A percentile compares a stretch with the other conserved stretches of the same genome.
Conservation (phyloP, 805 yeast genomes). For the Kazachstania kunashirensis region DNA sequence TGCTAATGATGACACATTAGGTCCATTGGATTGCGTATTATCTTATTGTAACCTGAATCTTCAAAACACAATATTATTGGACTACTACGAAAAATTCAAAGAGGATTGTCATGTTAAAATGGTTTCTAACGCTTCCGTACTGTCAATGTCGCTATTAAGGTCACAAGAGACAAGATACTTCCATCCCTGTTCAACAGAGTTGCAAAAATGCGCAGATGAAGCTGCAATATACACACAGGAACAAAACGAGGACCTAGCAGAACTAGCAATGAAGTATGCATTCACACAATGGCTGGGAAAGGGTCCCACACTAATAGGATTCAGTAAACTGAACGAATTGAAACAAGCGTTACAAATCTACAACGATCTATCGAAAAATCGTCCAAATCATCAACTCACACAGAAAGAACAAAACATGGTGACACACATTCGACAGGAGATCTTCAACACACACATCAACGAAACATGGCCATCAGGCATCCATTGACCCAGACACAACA, state of each 20-base stretch:
- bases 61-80: conserved; percentile 53
- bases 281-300: conserved; percentile 44
- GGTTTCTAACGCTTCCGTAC: conserved; percentile 73
- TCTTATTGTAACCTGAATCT: conserved; percentile 76
- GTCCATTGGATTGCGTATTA: conserved; percentile 63
- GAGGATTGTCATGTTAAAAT: conserved; percentile 44
- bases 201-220: conserved; percentile 37
- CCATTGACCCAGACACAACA: too few species aligned
- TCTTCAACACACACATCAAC: conserved; percentile 46
- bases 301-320: conserved; percentile 71
- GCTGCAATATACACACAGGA: conserved; percentile 41
- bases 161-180: conserved; percentile 57
- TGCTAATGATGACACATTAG: conserved; percentile 35
- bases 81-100: conserved; percentile 40
- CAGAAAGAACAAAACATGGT: conserved; percentile 37
- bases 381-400: conserved; percentile 25
- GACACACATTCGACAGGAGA: conserved; percentile 33
- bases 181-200: conserved; percentile 66
- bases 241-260: conserved; percentile 59
- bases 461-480: too few species aligned
- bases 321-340: conserved; percentile 55
- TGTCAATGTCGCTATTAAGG: conserved; percentile 79
- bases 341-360: conserved; percentile 51
- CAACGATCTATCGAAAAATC: conserved; percentile 32
- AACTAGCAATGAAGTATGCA: conserved; percentile 71